These are phyloP conservation scores for Leishmania gerbilli DNA, from an alignment of 208 protist genomes.

Conservation along the genomic window DNA sequence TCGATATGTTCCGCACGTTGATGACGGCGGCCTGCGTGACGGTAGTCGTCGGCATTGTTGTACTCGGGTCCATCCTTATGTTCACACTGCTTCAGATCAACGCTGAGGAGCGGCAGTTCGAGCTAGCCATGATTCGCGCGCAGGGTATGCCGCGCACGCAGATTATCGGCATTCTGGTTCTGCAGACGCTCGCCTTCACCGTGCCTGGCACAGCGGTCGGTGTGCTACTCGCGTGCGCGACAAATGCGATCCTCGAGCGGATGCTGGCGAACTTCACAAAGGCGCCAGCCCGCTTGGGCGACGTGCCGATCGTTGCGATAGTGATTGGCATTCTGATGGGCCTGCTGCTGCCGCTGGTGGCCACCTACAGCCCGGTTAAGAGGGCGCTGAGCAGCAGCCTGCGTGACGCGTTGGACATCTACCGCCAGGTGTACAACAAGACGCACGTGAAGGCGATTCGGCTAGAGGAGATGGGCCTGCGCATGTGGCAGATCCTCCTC, in stretches of 20 bases:
- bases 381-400: slow-evolving; percentile 82
- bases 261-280: slow-evolving; percentile 68
- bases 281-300: slow-evolving; percentile 20
- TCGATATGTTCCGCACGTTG: slow-evolving; percentile 78
- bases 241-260: slow-evolving; percentile 73
- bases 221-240: slow-evolving; percentile 53
- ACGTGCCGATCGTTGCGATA: slow-evolving; percentile 38
- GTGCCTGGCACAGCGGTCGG: slow-evolving; percentile 89
- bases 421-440: slow-evolving; percentile 91
- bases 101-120: slow-evolving; percentile 96
- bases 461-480: slow-evolving; percentile 90
- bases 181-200: slow-evolving; percentile 88
- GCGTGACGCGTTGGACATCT: slow-evolving; percentile 94
- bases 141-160: slow-evolving; percentile 85
- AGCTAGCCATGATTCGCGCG: slow-evolving; percentile 96
- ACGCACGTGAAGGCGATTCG: slow-evolving; percentile 86
- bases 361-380: slow-evolving; percentile 82
- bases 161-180: slow-evolving; percentile 83
- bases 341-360: slow-evolving; percentile 83
- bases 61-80: slow-evolving; percentile 91
- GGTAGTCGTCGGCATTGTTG: slow-evolving; percentile 77
- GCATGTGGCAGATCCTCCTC: slow-evolving; percentile 71
- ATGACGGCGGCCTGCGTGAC: slow-evolving; percentile 88
- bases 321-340: slow-evolving; percentile 74
- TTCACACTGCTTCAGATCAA: slow-evolving; percentile 93